Evolutionary conservation across 208 protist genomes (phyloP).

Genomic region (Crithidia bombi): DNA sequence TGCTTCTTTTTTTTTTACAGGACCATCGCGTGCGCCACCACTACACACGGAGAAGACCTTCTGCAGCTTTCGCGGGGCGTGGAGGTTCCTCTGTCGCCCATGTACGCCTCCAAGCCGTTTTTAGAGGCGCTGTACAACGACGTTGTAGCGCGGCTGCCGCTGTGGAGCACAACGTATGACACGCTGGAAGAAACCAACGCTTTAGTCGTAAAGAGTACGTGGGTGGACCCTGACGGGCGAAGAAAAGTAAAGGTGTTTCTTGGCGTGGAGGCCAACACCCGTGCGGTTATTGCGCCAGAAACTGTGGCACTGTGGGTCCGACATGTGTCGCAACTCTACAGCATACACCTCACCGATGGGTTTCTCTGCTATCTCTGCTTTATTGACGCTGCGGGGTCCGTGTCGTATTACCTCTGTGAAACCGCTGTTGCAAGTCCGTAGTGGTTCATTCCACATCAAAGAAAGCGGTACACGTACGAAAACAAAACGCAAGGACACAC

Average conservation of each 20-base stretch:
- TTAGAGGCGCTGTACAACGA: constrained; percentile 30
- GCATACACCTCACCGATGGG: background rate
- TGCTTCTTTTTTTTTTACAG: too few species aligned
- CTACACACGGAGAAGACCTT: too few species aligned
- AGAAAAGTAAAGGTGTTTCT: constrained; percentile 33
- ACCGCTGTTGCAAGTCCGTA: constrained; percentile 1
- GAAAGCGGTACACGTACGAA: too few species aligned
- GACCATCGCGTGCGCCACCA: too few species aligned
- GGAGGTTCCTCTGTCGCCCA: too few species aligned
- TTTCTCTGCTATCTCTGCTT: constrained; percentile 51
- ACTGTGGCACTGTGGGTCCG: constrained; percentile 5
- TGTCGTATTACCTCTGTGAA: constrained; percentile 65
- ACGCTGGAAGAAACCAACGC: background rate
- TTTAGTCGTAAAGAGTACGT: constrained; percentile 29
- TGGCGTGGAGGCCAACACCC: constrained; percentile 31
- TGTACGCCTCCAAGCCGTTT: constrained; percentile 18
- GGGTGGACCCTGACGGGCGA: background rate
- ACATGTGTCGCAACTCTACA: background rate
- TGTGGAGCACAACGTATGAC: constrained; percentile 34
- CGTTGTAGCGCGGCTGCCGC: constrained; percentile 47
- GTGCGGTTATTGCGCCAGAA: background rate
- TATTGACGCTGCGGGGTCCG: constrained; percentile 50
- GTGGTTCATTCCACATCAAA: too few species aligned
- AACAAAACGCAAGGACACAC: too few species aligned
- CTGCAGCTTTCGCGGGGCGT: too few species aligned